Evolutionary conservation across 2,329 filamentous ascomycete genomes (phyloP).

Genomic region (Hirsutella thompsonii): DNA sequence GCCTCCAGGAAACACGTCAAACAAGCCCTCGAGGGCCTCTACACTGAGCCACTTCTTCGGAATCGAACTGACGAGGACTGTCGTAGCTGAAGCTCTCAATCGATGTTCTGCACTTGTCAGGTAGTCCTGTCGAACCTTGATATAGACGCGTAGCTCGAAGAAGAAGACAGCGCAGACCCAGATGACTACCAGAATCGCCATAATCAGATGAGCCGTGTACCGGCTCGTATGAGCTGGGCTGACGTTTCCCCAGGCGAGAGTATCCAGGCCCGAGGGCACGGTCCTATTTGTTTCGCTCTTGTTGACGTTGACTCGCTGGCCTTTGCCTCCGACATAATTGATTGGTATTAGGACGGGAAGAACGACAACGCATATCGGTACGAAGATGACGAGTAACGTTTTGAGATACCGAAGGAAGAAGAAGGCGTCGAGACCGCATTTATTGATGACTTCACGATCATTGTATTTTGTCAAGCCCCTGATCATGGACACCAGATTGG

Average conservation of each 20-base stretch:
- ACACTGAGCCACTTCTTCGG: slow-evolving; percentile 82
- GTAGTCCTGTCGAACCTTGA: slow-evolving; percentile 88
- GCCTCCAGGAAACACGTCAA: slow-evolving; percentile 92
- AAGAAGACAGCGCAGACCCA: slow-evolving; percentile 87
- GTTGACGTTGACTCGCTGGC: slow-evolving; percentile 34
- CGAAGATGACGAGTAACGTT: slow-evolving; percentile 75
- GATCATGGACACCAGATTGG: slow-evolving; percentile 36
- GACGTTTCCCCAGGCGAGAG: slow-evolving; percentile 82
- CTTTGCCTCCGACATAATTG: slow-evolving; percentile 62
- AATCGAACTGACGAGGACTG: slow-evolving; percentile 83
- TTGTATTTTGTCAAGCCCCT: slow-evolving; percentile 52
- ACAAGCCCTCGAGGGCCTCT: slow-evolving; percentile 69
- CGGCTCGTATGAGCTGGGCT: slow-evolving; percentile 47
- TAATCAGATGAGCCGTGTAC: slow-evolving; percentile 73
- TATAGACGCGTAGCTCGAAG: slow-evolving; percentile 72
- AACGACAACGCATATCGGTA: slow-evolving; percentile 66
- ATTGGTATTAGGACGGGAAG: slow-evolving; percentile 78
- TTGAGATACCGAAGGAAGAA: slow-evolving; percentile 86
- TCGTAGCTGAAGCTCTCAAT: slow-evolving; percentile 84
- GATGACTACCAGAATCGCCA: slow-evolving; percentile 64
- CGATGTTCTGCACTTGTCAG: slow-evolving; percentile 91
- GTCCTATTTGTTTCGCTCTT: slow-evolving; percentile 11
- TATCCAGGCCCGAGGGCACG: slow-evolving; percentile 54
- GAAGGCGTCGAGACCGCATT: slow-evolving; percentile 92
- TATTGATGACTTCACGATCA: slow-evolving; percentile 78